Base-by-base conservation (phyloP, 2,329 filamentous ascomycete genomes). In the Aspergillus floridensis region DNA sequence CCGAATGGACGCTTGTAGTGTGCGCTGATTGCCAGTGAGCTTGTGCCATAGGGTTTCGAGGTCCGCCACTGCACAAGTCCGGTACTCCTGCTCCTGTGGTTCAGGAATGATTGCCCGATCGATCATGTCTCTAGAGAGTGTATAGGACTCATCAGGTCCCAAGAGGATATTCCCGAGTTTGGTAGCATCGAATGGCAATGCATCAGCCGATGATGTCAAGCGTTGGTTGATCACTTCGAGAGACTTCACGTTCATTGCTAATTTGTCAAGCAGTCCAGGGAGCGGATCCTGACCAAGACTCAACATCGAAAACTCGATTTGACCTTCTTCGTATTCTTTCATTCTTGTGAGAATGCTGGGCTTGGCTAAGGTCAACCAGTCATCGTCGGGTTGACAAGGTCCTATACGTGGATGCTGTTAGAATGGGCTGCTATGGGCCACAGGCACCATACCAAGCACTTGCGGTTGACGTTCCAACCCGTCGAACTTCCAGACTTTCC, bases 401-500 rank as follows among this genome's bases (percentile, higher is more conserved):
- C 76, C 78, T 75, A 65, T 58, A 31, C 57, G 16, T 22, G 31
- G 32, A 46, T 16, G 54, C 24, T 53, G 35, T 35, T 32, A 29
- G 53, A 8, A 31, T 22, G 5, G 6, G 5, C 19, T 21, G 31
- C 24, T 16, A n/a, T 22, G 21, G 26, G 21, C 11, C 16, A 2
- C 31, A 5, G 24, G 12, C 6, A 16, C 21, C 66, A 61, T 60
- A 70, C 88, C 88, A 58, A 92, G 79, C 58, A 81, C 83, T 35
- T 86, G 82, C 3, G 92, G 93, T 63, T 87, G 85, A 47, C 80
- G 80, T 72, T 93, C 87, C 22, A 97, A 79, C 4, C 93, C 93
- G 74, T 98, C 93, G 5, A 98, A 85, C 72, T 93, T 91, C 92
- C 92, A 97, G 14, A 96, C 84, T 58, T 85, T 80, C 2, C 85